A percentile compares a stretch with the other conserved stretches of the same genome.
phyloP scores from a whole-genome alignment of 768 basidiomycete genomes.

The Lactarius pseudohatsudake region DNA sequence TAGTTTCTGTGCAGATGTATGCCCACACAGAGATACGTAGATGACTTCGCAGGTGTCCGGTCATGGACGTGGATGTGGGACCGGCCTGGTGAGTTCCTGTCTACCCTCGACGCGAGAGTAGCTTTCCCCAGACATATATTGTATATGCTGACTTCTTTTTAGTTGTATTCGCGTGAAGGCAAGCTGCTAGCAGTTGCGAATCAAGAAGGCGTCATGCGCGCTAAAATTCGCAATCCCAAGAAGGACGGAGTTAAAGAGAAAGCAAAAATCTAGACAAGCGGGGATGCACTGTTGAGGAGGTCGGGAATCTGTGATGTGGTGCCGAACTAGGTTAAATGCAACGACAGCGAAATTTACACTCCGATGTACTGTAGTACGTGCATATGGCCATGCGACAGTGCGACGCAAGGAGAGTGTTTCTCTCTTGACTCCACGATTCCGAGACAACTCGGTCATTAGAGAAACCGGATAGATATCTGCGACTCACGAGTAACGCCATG shows the following conservation, averaged over 20 bases:
- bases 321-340: background rate
- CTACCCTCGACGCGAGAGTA: background rate
- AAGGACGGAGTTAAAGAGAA: background rate
- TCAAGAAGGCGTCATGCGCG: slow-evolving; percentile 24
- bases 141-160: background rate
- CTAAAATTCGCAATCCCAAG: slow-evolving; percentile 6
- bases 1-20: background rate
- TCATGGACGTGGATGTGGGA: slow-evolving; percentile 11
- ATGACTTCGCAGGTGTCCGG: slow-evolving; percentile 5
- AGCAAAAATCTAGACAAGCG: background rate
- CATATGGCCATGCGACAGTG: background rate
- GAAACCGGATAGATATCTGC: background rate
- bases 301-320: background rate
- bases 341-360: background rate
- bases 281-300: background rate
- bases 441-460: background rate
- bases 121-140: background rate
- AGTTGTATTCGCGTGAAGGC: slow-evolving; percentile 19
- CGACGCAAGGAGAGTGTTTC: background rate
- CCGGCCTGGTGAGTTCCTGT: slow-evolving; percentile 11
- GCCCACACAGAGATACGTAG: background rate
- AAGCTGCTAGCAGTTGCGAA: slow-evolving; percentile 20
- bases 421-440: background rate
- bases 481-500: background rate
- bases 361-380: background rate